Conservation (phyloP, 1,284 basidiomycete species). For the Porodaedalea pini region DNA sequence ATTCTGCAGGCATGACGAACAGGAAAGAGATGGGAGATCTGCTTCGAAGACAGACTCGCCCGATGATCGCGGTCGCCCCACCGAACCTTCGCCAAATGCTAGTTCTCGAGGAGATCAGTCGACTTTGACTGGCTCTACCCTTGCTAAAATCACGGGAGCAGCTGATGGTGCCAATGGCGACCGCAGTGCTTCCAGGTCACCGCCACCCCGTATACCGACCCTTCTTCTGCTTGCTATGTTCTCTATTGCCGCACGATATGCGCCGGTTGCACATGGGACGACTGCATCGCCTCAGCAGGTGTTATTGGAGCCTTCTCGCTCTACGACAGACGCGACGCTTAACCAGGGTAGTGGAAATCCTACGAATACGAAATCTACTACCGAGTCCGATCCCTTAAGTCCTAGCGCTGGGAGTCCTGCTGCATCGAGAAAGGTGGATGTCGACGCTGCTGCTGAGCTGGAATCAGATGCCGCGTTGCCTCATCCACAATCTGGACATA, state of each 20-base stretch:
- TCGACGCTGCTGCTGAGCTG: neutral
- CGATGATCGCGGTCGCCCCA: neutral
- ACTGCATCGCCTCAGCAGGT: conserved; percentile 13
- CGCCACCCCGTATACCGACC: conserved; percentile 48
- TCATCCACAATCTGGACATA: conserved; percentile 49
- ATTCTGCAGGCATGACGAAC: conserved; percentile 8
- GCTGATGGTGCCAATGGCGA: conserved; percentile 31
- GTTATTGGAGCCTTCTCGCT: neutral
- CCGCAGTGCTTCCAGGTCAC: conserved; percentile 29
- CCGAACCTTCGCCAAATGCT: neutral
- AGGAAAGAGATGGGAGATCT: neutral
- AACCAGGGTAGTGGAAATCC: neutral
- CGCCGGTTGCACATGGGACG: conserved; percentile 27
- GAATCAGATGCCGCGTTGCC: conserved; percentile 29
- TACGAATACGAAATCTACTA: neutral
- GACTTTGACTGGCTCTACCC: conserved; percentile 5
- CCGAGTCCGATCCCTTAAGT: neutral
- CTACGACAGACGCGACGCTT: neutral
- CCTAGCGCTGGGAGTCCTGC: neutral
- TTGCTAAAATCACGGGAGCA: conserved; percentile 23
- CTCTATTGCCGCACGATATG: conserved; percentile 71
- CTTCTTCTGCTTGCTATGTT: conserved; percentile 77
- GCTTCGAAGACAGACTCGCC: neutral
- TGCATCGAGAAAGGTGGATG: neutral
- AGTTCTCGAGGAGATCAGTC: neutral